Percentiles rank a stretch among this genome's conserved stretches.
Evolutionary conservation across 1,139 yeast species (phyloP).

Genomic region (Kodamaea sp.): DNA sequence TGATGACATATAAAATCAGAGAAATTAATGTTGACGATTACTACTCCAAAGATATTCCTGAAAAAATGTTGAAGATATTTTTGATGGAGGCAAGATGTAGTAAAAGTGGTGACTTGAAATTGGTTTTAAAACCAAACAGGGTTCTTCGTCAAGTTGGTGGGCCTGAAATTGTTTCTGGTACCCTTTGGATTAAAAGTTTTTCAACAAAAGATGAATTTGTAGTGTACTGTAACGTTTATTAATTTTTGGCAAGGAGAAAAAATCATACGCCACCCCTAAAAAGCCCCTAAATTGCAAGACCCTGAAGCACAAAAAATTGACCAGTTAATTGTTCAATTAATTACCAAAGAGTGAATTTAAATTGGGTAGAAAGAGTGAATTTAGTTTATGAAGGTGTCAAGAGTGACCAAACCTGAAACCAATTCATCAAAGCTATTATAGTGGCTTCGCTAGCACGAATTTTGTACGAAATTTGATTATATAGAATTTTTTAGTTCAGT

Average conservation of each 20-base stretch:
- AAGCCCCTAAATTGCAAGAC: neutral
- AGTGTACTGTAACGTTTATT: conserved; percentile 9
- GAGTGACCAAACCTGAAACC: too few species aligned
- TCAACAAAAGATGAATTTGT: conserved; percentile 8
- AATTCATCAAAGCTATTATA: too few species aligned
- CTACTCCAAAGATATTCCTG: conserved; percentile 9
- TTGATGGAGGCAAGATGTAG: conserved; percentile 8
- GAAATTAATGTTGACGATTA: conserved; percentile 11
- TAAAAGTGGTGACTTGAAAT: conserved; percentile 8
- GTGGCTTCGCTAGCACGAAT: too few species aligned
- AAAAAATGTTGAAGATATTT: conserved; percentile 9
- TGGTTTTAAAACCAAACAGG: conserved; percentile 8
- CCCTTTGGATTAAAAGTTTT: conserved; percentile 9
- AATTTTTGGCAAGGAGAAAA: neutral
- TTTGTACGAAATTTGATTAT: too few species aligned
- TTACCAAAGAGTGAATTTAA: too few species aligned
- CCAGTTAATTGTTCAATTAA: conserved; percentile 8
- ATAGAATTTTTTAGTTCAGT: too few species aligned
- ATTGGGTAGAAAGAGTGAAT: too few species aligned
- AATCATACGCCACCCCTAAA: neutral
- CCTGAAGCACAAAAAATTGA: neutral
- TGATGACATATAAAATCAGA: conserved; percentile 9
- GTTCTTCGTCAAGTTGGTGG: conserved; percentile 8
- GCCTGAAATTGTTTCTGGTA: conserved; percentile 9
- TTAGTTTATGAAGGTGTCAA: too few species aligned